Percentiles rank a stretch among this genome's conserved stretches.
These are phyloP conservation scores for Heliosperma pusillum DNA, from an alignment of 148 eudicot genomes.

Conservation along the genomic window DNA sequence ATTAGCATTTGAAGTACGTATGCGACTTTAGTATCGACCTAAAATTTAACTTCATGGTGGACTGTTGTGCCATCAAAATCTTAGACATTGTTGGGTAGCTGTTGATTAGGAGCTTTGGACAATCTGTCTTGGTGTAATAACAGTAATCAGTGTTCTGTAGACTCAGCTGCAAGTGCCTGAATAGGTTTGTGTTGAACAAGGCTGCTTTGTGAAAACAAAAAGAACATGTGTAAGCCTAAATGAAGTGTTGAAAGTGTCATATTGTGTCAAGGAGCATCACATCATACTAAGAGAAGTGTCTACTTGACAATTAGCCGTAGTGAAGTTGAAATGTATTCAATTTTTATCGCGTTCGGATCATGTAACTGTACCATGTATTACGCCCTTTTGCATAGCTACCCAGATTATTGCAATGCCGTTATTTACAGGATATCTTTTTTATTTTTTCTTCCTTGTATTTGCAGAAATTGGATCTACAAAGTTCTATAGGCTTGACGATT, in stretches of 20 bases:
- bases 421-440: not conserved
- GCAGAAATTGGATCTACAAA: slow-evolving; percentile 83
- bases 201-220: not conserved
- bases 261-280: not conserved
- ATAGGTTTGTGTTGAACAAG: not conserved
- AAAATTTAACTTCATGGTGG: not conserved
- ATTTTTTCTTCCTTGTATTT: not conserved
- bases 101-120: no score
- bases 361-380: not conserved
- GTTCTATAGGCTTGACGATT: slow-evolving; percentile 88
- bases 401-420: not conserved
- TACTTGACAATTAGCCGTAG: not conserved
- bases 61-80: not conserved
- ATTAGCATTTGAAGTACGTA: not conserved
- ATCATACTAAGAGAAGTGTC: not conserved
- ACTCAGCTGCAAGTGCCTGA: not conserved
- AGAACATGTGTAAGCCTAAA: not conserved
- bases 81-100: no score
- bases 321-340: not conserved
- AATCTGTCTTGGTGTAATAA: no score
- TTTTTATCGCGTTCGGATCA: not conserved
- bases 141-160: not conserved
- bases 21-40: not conserved
- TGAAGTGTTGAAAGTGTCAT: not conserved
- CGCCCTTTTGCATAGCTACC: not conserved